Base-by-base conservation (phyloP, 805 yeast genomes). In the Candida palmyrensis region DNA sequence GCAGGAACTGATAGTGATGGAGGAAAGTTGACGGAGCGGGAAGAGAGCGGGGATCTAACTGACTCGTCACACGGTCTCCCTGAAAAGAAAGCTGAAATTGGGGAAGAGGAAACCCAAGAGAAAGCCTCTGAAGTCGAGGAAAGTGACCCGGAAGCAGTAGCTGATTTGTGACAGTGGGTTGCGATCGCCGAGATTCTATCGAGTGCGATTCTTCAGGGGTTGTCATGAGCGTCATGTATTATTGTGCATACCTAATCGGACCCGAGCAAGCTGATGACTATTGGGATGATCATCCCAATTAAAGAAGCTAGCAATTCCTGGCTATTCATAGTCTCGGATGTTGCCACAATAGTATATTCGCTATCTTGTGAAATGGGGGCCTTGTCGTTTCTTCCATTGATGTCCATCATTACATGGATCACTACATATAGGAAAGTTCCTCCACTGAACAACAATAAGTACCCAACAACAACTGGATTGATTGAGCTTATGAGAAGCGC, bases 341-440 rank as follows among this genome's bases (percentile, higher is more conserved):
- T n/a, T 19, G 27, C 27, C 16, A 27, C 27, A 4, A 29, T 14
- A 5, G 42, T 36, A 11, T 33, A 32, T 5, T 27, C 35, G 27
- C 37, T 36, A 5, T 36, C 42, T 29, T 25, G 27, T 13, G 43
- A 37, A 9, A 29, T 20, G n/a, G 32, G 22, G 14, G 6, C 21
- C 11, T 20, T 13, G 6, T 10, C 22, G 11, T 15, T 14, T 10
- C 5, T n/a, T 12, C 23, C 12, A 22, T 12, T 27, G 25, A 47
- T 39, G 21, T 69, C 73, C 31, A 62, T 56, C 61, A 79, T 65
- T 3, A 81, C 74, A 46, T 82, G 85, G 42, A 76, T 63, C 8
- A 86, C 83, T 22, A 83, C 85, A 45, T 71, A 83, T 17, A 82
- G 49, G 47, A 83, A 82, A 1, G 87, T 77, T 6, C 92, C 92